Evolutionary conservation across 768 basidiomycete species (phyloP).

Genomic region (Macrolepiota fuliginosa): DNA sequence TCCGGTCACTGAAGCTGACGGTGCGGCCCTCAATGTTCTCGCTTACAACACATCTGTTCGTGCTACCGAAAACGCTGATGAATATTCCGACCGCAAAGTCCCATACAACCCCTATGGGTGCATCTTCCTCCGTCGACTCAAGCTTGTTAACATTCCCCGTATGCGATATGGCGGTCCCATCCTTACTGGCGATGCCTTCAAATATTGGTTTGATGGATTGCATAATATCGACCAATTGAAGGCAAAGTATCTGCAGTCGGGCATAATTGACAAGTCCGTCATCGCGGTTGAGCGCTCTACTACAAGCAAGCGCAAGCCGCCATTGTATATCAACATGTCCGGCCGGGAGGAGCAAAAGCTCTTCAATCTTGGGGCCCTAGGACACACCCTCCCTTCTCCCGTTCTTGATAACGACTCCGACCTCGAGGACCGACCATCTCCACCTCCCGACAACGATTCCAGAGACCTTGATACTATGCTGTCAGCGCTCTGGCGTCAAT

Average conservation of each 20-base stretch:
- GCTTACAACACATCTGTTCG: background rate
- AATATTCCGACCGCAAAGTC: background rate
- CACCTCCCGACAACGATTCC: background rate
- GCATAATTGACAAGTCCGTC: background rate
- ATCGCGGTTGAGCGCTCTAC: background rate
- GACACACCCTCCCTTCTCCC: background rate
- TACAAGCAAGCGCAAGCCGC: background rate
- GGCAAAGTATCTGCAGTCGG: background rate
- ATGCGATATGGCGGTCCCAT: background rate
- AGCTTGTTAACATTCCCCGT: background rate
- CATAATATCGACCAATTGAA: background rate
- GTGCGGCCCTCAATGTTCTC: background rate
- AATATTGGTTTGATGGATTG: background rate
- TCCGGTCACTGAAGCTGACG: conserved; percentile 8
- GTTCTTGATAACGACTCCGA: background rate
- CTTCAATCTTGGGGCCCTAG: background rate
- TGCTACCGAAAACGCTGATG: background rate
- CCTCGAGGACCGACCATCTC: background rate
- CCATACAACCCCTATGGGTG: conserved; percentile 14
- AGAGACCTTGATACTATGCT: background rate
- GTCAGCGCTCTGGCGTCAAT: background rate
- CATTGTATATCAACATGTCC: background rate
- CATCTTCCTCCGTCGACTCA: conserved; percentile 13
- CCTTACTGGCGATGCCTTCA: background rate
- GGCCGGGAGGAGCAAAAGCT: background rate